phyloP scores from a whole-genome alignment of 495 filamentous ascomycete genomes.

The Arthonia radiata region DNA sequence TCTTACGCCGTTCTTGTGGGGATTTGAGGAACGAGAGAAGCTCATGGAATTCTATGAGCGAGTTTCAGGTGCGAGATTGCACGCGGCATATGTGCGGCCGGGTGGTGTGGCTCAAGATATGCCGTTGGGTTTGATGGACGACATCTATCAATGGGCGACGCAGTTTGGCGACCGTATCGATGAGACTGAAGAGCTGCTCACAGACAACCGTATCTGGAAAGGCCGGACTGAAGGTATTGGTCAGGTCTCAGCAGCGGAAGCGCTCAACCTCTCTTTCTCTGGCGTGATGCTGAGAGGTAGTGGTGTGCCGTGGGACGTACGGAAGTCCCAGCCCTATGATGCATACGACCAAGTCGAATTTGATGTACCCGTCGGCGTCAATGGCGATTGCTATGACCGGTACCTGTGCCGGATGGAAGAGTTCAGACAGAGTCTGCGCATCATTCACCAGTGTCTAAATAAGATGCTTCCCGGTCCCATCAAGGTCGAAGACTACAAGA shows the following conservation, averaged over 20 bases:
- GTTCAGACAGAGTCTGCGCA: constrained; percentile 89
- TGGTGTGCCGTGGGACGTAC: constrained; percentile 92
- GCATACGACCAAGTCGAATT: constrained; percentile 96
- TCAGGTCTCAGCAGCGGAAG: constrained; percentile 74
- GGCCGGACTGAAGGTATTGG: constrained; percentile 76
- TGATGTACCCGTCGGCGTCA: constrained; percentile 85
- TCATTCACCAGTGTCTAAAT: constrained; percentile 97
- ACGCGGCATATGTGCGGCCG: constrained; percentile 93
- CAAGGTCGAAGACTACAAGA: constrained; percentile 94
- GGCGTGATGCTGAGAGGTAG: constrained; percentile 96
- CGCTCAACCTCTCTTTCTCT: constrained; percentile 83
- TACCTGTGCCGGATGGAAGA: constrained; percentile 99
- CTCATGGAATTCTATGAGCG: constrained; percentile 99
- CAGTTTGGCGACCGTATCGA: constrained; percentile 99
- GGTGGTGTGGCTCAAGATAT: constrained; percentile 93
- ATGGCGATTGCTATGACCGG: constrained; percentile 97
- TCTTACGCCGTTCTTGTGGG: constrained; percentile 96
- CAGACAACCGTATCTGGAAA: constrained; percentile 98
- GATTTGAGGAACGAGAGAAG: constrained; percentile 99
- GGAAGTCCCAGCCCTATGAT: constrained; percentile 88
- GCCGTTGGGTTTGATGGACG: constrained; percentile 81
- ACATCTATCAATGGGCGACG: constrained; percentile 99
- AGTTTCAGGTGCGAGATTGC: constrained; percentile 91
- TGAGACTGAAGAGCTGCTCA: constrained; percentile 94
- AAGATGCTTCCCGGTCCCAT: constrained; percentile 92